A percentile compares a stretch with the other conserved stretches of the same genome.
These are phyloP conservation scores for Cucurbita ficifolia DNA, from an alignment of 306 rosid genomes.

Conservation along the genomic window DNA sequence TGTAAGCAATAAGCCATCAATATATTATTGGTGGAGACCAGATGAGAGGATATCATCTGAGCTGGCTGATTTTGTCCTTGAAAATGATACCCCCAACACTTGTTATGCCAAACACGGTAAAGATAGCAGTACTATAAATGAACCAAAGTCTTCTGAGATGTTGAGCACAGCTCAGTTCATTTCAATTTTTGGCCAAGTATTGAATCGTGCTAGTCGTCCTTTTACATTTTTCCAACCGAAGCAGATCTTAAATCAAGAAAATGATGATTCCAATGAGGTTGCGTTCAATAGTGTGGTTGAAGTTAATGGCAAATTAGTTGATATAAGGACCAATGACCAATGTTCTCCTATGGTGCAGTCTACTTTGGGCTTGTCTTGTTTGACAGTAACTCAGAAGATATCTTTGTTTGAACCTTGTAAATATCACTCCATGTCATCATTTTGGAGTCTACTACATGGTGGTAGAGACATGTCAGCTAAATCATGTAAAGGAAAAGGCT, in stretches of 20 bases:
- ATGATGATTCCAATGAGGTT: constrained; percentile 18
- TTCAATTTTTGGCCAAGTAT: constrained; percentile 49
- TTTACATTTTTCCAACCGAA: constrained; percentile 26
- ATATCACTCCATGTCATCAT: constrained; percentile 26
- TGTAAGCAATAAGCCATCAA: constrained; percentile 34
- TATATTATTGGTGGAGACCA: constrained; percentile 36
- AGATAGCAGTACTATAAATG: constrained; percentile 16
- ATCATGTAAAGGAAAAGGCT: constrained; percentile 22
- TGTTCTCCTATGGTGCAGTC: constrained; percentile 21
- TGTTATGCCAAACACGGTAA: constrained; percentile 15
- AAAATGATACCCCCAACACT: constrained; percentile 19
- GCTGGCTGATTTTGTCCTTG: constrained; percentile 25
- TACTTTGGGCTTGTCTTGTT: constrained; percentile 21
- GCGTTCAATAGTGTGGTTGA: constrained; percentile 18
- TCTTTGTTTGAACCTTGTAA: constrained; percentile 22
- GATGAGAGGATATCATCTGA: constrained; percentile 19
- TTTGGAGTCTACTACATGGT: constrained; percentile 22
- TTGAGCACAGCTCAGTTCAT: constrained; percentile 45
- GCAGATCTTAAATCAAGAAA: constrained; percentile 16
- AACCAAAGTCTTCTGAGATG: constrained; percentile 28
- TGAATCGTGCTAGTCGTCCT: constrained; percentile 60
- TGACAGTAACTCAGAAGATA: constrained; percentile 36
- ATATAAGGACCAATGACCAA: not conserved
- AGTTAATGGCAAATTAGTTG: constrained; percentile 21
- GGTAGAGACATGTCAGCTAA: constrained; percentile 14